These are phyloP conservation scores for Didymella exigua DNA, from an alignment of 2,329 filamentous ascomycete species.

Conservation along the genomic window DNA sequence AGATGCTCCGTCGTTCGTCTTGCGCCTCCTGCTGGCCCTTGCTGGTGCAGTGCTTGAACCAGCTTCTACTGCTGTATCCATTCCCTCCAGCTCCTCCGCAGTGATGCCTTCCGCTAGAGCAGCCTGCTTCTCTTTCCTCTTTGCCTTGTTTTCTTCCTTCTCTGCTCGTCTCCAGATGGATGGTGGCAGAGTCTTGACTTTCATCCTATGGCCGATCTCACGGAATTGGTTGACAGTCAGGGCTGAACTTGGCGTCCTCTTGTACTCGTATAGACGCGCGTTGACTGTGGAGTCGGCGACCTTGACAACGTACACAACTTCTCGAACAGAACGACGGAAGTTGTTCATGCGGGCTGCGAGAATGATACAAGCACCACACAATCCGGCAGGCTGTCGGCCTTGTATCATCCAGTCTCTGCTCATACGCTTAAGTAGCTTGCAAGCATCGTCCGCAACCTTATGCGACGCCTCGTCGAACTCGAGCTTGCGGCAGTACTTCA, in stretches of 20 bases:
- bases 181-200: constrained; percentile 71
- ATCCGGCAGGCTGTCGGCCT: constrained; percentile 88
- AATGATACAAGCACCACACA: constrained; percentile 92
- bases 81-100: constrained; percentile 6
- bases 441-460: constrained; percentile 85
- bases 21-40: constrained; percentile 33
- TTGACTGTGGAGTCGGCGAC: constrained; percentile 93
- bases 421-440: constrained; percentile 89
- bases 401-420: constrained; percentile 97
- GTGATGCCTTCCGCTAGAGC: constrained; percentile 15
- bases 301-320: constrained; percentile 98
- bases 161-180: constrained; percentile 72
- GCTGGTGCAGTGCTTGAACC: constrained; percentile 16
- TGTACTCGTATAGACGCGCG: constrained; percentile 90
- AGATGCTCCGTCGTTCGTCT: constrained; percentile 28
- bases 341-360: constrained; percentile 98
- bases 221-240: constrained; percentile 89
- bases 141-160: constrained; percentile 50
- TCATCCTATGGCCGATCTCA: constrained; percentile 68
- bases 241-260: constrained; percentile 79
- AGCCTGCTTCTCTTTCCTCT: constrained; percentile 29
- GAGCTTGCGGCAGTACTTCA: constrained; percentile 86
- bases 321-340: constrained; percentile 86
- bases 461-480: constrained; percentile 85
- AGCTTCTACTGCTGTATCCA: constrained; percentile 19